Conservation (phyloP, 176 grass and related monocot species). For the Cenchrus purpureus region DNA sequence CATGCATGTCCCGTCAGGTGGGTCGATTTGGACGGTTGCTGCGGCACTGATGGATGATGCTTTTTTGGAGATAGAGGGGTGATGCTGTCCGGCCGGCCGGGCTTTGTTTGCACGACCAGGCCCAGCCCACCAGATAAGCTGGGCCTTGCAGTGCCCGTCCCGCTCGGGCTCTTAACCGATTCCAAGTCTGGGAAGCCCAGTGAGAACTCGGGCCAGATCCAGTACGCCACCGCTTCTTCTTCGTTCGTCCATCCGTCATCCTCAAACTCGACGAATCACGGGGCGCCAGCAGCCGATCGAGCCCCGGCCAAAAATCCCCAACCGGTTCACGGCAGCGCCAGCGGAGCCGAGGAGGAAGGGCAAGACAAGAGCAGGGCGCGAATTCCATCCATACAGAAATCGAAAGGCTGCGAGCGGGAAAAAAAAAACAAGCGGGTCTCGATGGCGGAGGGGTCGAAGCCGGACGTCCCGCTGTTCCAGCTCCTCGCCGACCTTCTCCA, state of each 20-base stretch:
- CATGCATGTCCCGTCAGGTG: no score
- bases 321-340: neutral
- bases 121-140: neutral
- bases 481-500: constrained; percentile 79
- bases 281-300: neutral
- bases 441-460: constrained; percentile 81
- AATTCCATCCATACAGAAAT: neutral
- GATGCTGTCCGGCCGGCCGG: no score
- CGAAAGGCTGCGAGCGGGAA: neutral
- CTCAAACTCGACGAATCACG: neutral
- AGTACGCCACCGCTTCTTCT: neutral
- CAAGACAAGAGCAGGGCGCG: neutral
- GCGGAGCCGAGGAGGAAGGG: neutral
- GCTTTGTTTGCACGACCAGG: neutral
- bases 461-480: constrained; percentile 84
- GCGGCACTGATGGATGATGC: neutral
- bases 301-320: constrained; percentile 7
- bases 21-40: neutral
- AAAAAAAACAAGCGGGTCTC: neutral
- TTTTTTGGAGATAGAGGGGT: no score
- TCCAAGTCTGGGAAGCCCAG: neutral
- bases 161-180: neutral
- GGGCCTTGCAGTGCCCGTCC: neutral
- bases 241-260: neutral
- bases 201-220: neutral